phyloP scores from a whole-genome alignment of 441 rosid species.

The Gossypium aridum region DNA sequence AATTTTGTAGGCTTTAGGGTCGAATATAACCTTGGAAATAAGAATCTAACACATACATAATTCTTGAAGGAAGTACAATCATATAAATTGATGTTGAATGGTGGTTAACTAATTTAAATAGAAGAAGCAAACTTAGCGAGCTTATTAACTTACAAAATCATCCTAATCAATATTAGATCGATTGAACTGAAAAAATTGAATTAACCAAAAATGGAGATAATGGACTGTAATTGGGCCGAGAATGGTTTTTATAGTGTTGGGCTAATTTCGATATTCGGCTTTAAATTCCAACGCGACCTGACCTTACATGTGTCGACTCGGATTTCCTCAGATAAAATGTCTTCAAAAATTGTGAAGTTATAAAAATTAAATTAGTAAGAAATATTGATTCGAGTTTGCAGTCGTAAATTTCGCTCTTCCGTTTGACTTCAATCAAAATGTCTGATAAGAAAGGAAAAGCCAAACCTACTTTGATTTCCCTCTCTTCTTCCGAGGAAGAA shows the following conservation, averaged over 20 bases:
- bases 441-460: conserved; percentile 1
- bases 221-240: neutral
- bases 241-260: neutral
- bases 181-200: neutral
- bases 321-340: neutral
- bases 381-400: neutral
- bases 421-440: neutral
- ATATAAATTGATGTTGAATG: neutral
- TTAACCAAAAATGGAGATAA: neutral
- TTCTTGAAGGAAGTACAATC: neutral
- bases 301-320: neutral
- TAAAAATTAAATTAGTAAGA: neutral
- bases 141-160: too few species aligned
- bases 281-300: neutral
- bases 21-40: too few species aligned
- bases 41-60: neutral
- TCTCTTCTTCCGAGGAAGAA: conserved; percentile 25
- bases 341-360: neutral
- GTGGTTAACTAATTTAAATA: neutral
- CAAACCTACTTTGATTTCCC: conserved; percentile 9
- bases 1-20: neutral
- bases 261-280: neutral
- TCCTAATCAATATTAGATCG: too few species aligned
- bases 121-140: neutral
- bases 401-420: neutral